phyloP scores from a whole-genome alignment of 129 eudicot species.

The Centella asiatica region DNA sequence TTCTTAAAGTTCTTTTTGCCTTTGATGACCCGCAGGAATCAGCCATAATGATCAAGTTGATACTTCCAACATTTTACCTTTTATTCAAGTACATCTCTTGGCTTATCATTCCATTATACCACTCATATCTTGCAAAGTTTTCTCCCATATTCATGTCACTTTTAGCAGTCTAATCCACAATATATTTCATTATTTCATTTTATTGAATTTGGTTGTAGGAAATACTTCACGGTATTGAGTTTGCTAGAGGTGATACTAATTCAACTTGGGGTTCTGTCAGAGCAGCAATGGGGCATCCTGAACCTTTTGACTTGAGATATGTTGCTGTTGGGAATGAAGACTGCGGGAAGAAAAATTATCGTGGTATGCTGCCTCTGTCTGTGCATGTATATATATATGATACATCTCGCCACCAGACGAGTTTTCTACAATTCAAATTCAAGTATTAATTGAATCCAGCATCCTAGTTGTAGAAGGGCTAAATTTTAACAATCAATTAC shows the following conservation, averaged over 20 bases:
- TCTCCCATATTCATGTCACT: too few species aligned
- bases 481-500: background rate
- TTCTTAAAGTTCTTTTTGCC: background rate
- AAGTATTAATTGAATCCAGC: background rate
- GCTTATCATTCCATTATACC: background rate
- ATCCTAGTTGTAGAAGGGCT: background rate
- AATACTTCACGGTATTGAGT: slow-evolving; percentile 75
- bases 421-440: background rate
- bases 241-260: slow-evolving; percentile 77
- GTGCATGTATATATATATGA: background rate
- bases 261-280: slow-evolving; percentile 91
- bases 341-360: slow-evolving; percentile 63
- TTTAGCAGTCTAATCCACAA: background rate
- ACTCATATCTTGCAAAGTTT: too few species aligned
- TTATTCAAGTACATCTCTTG: slow-evolving; percentile 52
- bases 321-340: slow-evolving; percentile 92
- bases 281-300: slow-evolving; percentile 72
- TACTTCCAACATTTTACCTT: slow-evolving; percentile 48
- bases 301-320: slow-evolving; percentile 70
- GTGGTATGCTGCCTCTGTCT: slow-evolving; percentile 36
- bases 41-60: slow-evolving; percentile 64
- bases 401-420: too few species aligned
- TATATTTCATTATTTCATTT: background rate
- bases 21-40: slow-evolving; percentile 42
- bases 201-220: slow-evolving; percentile 32